Base-by-base conservation (phyloP, 441 rosid genomes). In the Erodium moschatum region DNA sequence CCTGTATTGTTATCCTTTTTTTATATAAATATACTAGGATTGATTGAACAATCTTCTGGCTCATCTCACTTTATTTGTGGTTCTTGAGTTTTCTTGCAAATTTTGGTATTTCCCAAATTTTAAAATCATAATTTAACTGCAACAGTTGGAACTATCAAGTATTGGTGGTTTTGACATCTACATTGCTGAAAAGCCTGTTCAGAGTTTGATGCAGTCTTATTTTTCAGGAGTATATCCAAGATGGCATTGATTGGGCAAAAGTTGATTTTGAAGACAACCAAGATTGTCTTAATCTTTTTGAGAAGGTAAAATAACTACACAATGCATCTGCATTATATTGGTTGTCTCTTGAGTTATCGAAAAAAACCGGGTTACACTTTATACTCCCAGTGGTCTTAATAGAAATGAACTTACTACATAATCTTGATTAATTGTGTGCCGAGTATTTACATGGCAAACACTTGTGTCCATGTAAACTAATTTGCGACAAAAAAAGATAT, bases 251-350 rank as follows among this genome's bases (percentile, higher is more conserved):
- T 75, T 91, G 99, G 99, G 80, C 97, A 18, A 90, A 84, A 79
- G 97, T 91, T 81, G 97, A 94, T 67, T 94, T 94, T 81, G 98
- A 94, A 75, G 97, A 94, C 81, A 94, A 94, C 76, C 96, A 94
- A 77, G 91, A 86, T 73, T 94, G 99, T 78, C 99, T 94, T 76
- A 86, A 87, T 83, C 99, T 94, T 73, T 94, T 94, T n/a, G n/a
- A n/a, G n/a, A n/a, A n/a, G n/a, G n/a, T n/a, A n/a, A n/a, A n/a
- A n/a, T n/a, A n/a, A n/a, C n/a, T n/a, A n/a, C n/a, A n/a, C n/a
- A 42, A 79, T 20, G 35, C 33, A 35, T 56, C 50, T 38, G 24
- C 72, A 68, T 58, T 38, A 10, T 11, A n/a, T n/a, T n/a, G n/a
- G n/a, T n/a, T n/a, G n/a, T n/a, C n/a, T n/a, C n/a, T n/a, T n/a